phyloP scores from a whole-genome alignment of 805 yeast species.

The Kazachstania kunashirensis region DNA sequence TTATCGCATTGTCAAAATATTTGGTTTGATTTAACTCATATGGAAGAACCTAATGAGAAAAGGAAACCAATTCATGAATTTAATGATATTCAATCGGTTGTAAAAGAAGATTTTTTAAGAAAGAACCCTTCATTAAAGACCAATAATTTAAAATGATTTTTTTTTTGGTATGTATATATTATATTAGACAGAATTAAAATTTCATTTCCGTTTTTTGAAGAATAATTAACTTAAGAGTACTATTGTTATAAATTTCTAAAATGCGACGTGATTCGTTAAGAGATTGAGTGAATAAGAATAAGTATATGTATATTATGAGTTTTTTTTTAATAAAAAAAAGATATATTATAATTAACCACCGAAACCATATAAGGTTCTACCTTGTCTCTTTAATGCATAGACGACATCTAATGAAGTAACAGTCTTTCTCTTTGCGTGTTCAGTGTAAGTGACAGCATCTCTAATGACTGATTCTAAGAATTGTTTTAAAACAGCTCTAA shows the following conservation, averaged over 20 bases:
- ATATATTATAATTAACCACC: constrained; percentile 72
- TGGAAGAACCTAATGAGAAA: constrained; percentile 1
- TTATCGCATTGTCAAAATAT: constrained; percentile 41
- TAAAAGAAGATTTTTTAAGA: constrained; percentile 4
- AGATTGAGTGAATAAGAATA: not conserved
- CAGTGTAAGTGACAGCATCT: constrained; percentile 99
- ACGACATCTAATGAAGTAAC: constrained; percentile 98
- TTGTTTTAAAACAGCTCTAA: constrained; percentile 90
- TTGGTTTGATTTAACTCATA: constrained; percentile 34
- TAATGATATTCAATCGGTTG: not conserved
- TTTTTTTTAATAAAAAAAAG: not conserved
- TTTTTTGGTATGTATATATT: not conserved
- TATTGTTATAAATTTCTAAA: not conserved
- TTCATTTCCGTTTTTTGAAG: too few relatives aligned
- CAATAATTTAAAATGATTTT: not conserved
- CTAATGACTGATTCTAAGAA: constrained; percentile 96
- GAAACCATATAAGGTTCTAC: constrained; percentile 99
- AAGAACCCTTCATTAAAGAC: not conserved
- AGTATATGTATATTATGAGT: not conserved
- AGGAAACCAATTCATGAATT: constrained; percentile 5
- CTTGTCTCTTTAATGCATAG: constrained; percentile 99
- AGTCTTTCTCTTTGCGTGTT: constrained; percentile 99
- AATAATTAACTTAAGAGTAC: too few relatives aligned
- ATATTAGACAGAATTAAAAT: too few relatives aligned
- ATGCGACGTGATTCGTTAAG: not conserved